These are phyloP conservation scores for Amanita rubescens DNA, from an alignment of 768 basidiomycete species.

Conservation along the genomic window DNA sequence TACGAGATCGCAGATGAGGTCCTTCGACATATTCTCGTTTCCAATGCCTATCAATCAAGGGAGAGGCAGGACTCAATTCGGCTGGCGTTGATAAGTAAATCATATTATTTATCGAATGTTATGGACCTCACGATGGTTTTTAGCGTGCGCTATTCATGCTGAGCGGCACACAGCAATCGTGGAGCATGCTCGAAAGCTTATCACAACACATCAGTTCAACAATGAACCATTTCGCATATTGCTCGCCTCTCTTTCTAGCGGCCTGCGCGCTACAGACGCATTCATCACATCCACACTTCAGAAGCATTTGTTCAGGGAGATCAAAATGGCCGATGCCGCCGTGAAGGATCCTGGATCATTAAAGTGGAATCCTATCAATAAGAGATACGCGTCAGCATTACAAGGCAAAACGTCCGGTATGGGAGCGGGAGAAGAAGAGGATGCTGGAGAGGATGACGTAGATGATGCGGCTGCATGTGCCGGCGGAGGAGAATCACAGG, in stretches of 20 bases:
- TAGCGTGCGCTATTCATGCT: constrained; percentile 68
- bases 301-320: constrained; percentile 78
- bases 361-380: constrained; percentile 53
- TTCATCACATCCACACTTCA: constrained; percentile 76
- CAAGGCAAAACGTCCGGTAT: constrained; percentile 23
- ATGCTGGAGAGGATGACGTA: constrained; percentile 26
- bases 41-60: constrained; percentile 62
- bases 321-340: constrained; percentile 60
- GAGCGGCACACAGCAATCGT: constrained; percentile 52
- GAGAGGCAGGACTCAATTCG: constrained; percentile 64
- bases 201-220: constrained; percentile 74
- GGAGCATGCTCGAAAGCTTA: constrained; percentile 71
- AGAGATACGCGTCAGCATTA: constrained; percentile 45
- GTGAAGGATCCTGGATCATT: constrained; percentile 53
- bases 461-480: constrained; percentile 19
- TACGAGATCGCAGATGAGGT: constrained; percentile 67
- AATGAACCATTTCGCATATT: constrained; percentile 81
- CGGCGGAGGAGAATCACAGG: constrained; percentile 7
- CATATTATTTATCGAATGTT: background rate
- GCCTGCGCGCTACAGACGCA: constrained; percentile 60
- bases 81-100: constrained; percentile 68
- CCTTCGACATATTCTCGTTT: constrained; percentile 64
- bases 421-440: constrained; percentile 27
- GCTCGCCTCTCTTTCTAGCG: constrained; percentile 64
- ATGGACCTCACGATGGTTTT: constrained; percentile 1